These are phyloP conservation scores for Neurospora sp. DNA, from an alignment of 495 filamentous ascomycete genomes.

Conservation along the genomic window DNA sequence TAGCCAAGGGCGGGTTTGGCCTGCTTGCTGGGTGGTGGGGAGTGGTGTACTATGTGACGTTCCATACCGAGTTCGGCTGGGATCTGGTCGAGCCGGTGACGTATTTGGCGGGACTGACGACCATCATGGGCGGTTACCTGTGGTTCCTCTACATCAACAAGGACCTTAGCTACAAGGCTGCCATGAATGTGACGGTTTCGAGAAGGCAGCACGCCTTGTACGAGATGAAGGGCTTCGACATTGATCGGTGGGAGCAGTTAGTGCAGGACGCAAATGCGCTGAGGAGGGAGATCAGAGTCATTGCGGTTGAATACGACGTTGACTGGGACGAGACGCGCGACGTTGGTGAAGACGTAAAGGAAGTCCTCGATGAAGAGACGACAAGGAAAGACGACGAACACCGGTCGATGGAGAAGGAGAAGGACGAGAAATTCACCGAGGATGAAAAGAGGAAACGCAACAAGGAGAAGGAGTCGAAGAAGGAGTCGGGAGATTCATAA, in stretches of 20 bases:
- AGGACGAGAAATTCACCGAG: slow-evolving; percentile 40
- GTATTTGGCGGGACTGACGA: slow-evolving; percentile 72
- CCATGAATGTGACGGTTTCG: slow-evolving; percentile 76
- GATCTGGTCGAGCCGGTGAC: slow-evolving; percentile 88
- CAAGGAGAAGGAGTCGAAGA: slow-evolving; percentile 5
- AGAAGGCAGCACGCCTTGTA: slow-evolving; percentile 71
- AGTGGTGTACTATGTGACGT: slow-evolving; percentile 66
- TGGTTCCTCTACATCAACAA: slow-evolving; percentile 93
- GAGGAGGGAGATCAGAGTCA: slow-evolving; percentile 65
- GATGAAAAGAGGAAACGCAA: slow-evolving; percentile 33
- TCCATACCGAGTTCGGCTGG: slow-evolving; percentile 69
- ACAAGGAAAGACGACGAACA: slow-evolving; percentile 24
- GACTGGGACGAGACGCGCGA: slow-evolving; percentile 82
- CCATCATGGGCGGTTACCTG: slow-evolving; percentile 79
- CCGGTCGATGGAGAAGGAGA: slow-evolving; percentile 21
- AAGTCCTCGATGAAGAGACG: slow-evolving; percentile 56
- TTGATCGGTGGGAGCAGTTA: slow-evolving; percentile 63
- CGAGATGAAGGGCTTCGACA: slow-evolving; percentile 60
- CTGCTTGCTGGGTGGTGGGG: slow-evolving; percentile 69
- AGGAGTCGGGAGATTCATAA: neutral
- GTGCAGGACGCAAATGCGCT: slow-evolving; percentile 76
- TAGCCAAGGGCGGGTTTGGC: slow-evolving; percentile 70
- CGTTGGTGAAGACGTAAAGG: slow-evolving; percentile 60
- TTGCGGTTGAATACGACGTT: slow-evolving; percentile 86
- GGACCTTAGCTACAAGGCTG: slow-evolving; percentile 75